Percentiles rank a stretch among this genome's conserved stretches.
Evolutionary conservation across 352 stramenopile species (phyloP).

Genomic region (Phytophthora kernoviae): DNA sequence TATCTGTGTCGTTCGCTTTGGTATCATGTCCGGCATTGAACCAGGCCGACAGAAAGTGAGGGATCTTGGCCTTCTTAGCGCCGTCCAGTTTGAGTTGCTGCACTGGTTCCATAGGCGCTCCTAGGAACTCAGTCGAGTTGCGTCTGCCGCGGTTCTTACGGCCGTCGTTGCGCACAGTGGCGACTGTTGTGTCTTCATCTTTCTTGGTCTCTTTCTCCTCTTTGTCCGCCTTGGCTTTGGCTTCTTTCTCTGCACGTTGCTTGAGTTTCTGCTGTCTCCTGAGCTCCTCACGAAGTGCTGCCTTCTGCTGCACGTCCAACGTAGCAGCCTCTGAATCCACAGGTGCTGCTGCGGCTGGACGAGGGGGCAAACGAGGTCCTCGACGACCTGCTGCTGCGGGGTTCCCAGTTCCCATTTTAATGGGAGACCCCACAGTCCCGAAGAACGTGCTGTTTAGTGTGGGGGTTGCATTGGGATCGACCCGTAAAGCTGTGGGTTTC

Average conservation of each 20-base stretch:
- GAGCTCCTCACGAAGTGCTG: constrained; percentile 52
- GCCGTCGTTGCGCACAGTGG: constrained; percentile 52
- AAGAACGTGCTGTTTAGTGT: constrained; percentile 67
- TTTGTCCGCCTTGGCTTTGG: constrained; percentile 9
- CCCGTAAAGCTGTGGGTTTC: constrained; percentile 33
- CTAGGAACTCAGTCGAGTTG: constrained; percentile 58
- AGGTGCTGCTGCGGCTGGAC: constrained; percentile 16
- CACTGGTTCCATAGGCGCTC: constrained; percentile 52
- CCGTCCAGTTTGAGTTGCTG: constrained; percentile 70
- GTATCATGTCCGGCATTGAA: constrained; percentile 61
- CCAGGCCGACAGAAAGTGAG: constrained; percentile 70
- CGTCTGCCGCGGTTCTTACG: constrained; percentile 38
- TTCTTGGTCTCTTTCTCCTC: constrained; percentile 15
- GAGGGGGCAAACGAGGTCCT: constrained; percentile 17
- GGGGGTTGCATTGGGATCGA: constrained; percentile 40
- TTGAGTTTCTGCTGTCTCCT: constrained; percentile 50
- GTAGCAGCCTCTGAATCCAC: constrained; percentile 60
- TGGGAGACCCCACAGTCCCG: constrained; percentile 69
- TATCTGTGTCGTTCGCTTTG: constrained; percentile 36
- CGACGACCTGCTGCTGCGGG: constrained; percentile 16
- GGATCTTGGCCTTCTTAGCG: constrained; percentile 77
- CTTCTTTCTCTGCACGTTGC: constrained; percentile 34
- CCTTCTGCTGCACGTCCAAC: constrained; percentile 64
- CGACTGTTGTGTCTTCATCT: constrained; percentile 28
- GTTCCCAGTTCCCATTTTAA: constrained; percentile 57